Evolutionary conservation across 305 asterid species (phyloP).

Genomic region (Fraxinus sp.): DNA sequence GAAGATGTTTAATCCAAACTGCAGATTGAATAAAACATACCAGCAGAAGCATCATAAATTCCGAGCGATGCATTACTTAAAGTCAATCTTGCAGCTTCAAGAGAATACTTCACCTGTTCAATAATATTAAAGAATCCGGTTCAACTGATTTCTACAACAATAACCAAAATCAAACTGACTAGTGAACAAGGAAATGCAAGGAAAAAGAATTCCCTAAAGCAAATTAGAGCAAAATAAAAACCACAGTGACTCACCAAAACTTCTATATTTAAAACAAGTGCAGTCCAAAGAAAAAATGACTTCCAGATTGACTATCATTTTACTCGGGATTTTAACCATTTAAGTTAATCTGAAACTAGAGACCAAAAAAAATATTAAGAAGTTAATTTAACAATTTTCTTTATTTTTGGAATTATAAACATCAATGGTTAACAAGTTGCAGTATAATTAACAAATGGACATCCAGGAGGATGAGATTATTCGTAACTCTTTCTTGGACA

Average conservation of each 20-base stretch:
- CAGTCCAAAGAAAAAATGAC: slow-evolving; percentile 11
- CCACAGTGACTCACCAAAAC: not conserved
- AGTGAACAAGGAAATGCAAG: not conserved
- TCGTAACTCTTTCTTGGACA: not conserved
- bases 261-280: not conserved
- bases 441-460: not conserved
- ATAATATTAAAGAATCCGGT: slow-evolving; percentile 19
- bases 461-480: slow-evolving; percentile 2
- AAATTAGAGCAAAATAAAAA: slow-evolving; percentile 6
- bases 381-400: not conserved
- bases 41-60: slow-evolving; percentile 66
- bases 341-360: not conserved
- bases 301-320: slow-evolving; percentile 14
- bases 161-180: slow-evolving; percentile 2
- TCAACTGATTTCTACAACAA: slow-evolving; percentile 2
- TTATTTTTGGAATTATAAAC: not conserved
- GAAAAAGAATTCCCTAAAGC: not conserved
- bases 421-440: slow-evolving; percentile 7
- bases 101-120: slow-evolving; percentile 79
- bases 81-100: slow-evolving; percentile 80
- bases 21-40: slow-evolving; percentile 36
- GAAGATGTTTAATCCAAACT: not conserved
- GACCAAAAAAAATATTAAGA: not conserved
- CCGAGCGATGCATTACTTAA: slow-evolving; percentile 71
- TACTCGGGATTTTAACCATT: not conserved